Conservation (phyloP, 495 filamentous ascomycete genomes). For the Coniosporium apollinis region DNA sequence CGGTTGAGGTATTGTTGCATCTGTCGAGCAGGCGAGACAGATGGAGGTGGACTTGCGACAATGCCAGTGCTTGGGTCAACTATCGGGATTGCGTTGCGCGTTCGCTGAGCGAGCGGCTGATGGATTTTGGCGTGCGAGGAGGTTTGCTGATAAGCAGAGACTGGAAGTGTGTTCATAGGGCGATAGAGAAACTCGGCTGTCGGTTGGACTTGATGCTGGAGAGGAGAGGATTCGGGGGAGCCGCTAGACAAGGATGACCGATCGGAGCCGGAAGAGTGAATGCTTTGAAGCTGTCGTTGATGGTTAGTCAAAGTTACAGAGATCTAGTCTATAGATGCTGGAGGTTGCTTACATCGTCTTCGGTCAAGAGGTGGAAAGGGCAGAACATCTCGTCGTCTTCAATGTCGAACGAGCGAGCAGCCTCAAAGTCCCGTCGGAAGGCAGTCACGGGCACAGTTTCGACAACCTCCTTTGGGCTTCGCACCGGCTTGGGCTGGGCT, state of each 20-base stretch:
- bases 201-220: conserved; percentile 61
- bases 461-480: conserved; percentile 77
- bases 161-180: conserved; percentile 48
- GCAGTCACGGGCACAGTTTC: conserved; percentile 55
- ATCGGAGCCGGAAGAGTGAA: conserved; percentile 79
- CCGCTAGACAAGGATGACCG: conserved; percentile 87
- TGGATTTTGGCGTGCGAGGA: conserved; percentile 55
- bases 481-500: conserved; percentile 64
- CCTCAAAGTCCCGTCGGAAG: conserved; percentile 76
- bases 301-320: conserved; percentile 11
- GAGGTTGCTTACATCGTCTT: conserved; percentile 71
- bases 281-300: conserved; percentile 56
- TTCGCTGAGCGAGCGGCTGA: conserved; percentile 72
- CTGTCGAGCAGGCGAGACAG: conserved; percentile 63
- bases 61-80: conserved; percentile 90
- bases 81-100: conserved; percentile 93
- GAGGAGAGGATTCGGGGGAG: conserved; percentile 81
- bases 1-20: conserved; percentile 53
- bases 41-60: conserved; percentile 78
- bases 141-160: conserved; percentile 35
- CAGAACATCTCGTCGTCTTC: conserved; percentile 97
- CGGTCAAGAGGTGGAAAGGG: conserved; percentile 70
- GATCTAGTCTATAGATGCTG: neutral
- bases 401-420: conserved; percentile 85
- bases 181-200: conserved; percentile 65